These are phyloP conservation scores for Lasiosphaeria hispida DNA, from an alignment of 495 filamentous ascomycete species.

Conservation along the genomic window DNA sequence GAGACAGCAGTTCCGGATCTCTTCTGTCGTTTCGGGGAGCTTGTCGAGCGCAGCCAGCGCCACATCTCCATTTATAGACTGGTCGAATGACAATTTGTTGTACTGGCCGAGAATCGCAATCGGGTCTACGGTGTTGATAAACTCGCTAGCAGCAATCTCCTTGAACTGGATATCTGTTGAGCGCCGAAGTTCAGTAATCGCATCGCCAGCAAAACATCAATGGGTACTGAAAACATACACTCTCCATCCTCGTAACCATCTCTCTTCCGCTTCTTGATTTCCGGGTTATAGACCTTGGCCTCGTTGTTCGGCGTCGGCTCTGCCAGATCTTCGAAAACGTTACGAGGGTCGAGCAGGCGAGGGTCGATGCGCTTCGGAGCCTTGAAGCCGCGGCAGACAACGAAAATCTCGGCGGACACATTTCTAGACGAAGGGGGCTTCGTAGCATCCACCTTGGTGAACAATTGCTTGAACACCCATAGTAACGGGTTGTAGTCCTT, in stretches of 20 bases:
- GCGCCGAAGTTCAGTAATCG: conserved; percentile 1
- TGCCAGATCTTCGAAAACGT: conserved; percentile 92
- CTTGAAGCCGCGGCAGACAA: conserved; percentile 86
- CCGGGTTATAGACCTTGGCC: conserved; percentile 95
- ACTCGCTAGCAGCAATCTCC: conserved; percentile 81
- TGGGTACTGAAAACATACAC: conserved; percentile 32
- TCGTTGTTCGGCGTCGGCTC: conserved; percentile 92
- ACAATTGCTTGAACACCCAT: conserved; percentile 98
- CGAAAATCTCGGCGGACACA: conserved; percentile 97
- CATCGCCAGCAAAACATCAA: neutral
- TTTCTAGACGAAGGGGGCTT: conserved; percentile 95
- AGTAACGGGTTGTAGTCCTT: conserved; percentile 95
- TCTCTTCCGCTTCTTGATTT: conserved; percentile 93
- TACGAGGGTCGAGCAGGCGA: conserved; percentile 82
- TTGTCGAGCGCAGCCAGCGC: conserved; percentile 82
- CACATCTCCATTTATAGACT: conserved; percentile 74
- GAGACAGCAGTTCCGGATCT: conserved; percentile 78
- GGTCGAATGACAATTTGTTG: conserved; percentile 79
- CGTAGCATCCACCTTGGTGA: conserved; percentile 90
- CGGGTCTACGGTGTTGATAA: conserved; percentile 91
- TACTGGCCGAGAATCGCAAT: conserved; percentile 90
- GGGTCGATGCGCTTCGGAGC: conserved; percentile 92
- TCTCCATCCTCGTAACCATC: conserved; percentile 97
- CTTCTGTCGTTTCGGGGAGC: conserved; percentile 88
- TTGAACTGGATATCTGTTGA: conserved; percentile 73